Conservation (phyloP, 2,329 filamentous ascomycete genomes). For the Trichoderma guizhouense region DNA sequence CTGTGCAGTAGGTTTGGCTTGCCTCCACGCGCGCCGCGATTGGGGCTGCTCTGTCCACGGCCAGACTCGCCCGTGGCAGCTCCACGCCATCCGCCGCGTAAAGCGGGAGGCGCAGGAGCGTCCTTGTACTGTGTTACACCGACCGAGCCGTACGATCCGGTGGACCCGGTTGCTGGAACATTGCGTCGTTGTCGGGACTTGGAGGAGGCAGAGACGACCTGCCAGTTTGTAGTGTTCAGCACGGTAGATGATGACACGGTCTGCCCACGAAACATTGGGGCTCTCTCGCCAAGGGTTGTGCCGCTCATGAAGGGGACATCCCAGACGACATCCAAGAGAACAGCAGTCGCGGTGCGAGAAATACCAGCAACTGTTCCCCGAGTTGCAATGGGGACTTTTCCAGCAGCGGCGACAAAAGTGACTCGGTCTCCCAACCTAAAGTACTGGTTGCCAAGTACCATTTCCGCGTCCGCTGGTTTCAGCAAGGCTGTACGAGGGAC, state of each 20-base stretch:
- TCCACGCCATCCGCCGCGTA: constrained; percentile 57
- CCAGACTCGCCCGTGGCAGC: constrained; percentile 48
- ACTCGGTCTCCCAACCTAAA: constrained; percentile 87
- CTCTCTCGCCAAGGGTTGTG: constrained; percentile 84
- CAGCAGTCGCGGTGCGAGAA: constrained; percentile 77
- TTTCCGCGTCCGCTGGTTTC: constrained; percentile 94
- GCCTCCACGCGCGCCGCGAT: constrained; percentile 37
- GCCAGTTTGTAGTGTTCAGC: constrained; percentile 78
- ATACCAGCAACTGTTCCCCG: constrained; percentile 93
- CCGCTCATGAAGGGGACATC: constrained; percentile 97
- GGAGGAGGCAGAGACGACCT: constrained; percentile 68
- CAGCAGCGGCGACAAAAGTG: constrained; percentile 87
- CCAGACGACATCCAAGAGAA: constrained; percentile 87
- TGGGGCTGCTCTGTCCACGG: constrained; percentile 39
- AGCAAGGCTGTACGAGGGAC: constrained; percentile 85
- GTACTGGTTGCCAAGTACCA: constrained; percentile 78
- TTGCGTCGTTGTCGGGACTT: constrained; percentile 49
- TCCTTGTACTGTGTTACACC: constrained; percentile 62
- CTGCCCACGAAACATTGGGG: constrained; percentile 88
- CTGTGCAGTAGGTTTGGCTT: constrained; percentile 48
- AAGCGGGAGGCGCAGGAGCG: constrained; percentile 51
- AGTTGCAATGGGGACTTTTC: constrained; percentile 89
- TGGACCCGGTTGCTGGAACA: constrained; percentile 44
- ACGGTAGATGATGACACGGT: constrained; percentile 87
- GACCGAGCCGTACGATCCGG: constrained; percentile 53